A percentile compares a stretch with the other conserved stretches of the same genome.
Evolutionary conservation across 176 grass and related monocot species (phyloP).

Genomic region (Aegilops tauschii): DNA sequence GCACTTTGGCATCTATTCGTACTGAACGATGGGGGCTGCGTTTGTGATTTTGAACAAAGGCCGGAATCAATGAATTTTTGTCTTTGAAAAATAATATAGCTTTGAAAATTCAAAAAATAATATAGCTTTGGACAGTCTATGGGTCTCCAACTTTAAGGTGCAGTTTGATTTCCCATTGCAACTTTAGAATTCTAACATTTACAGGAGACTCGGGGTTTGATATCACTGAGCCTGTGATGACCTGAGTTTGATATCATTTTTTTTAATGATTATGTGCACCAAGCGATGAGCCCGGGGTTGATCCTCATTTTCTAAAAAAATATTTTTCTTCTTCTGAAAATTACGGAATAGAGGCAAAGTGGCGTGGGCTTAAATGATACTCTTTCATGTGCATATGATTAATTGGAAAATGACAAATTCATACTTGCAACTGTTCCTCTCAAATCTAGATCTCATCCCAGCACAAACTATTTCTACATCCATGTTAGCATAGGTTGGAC

Average conservation of each 20-base stretch:
- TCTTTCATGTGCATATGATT: not conserved
- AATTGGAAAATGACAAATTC: not conserved
- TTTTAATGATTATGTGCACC: no score
- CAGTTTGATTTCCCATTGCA: not conserved
- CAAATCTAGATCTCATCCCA: no score
- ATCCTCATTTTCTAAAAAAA: no score
- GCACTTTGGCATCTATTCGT: no score
- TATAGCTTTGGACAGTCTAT: not conserved
- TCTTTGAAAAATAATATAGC: not conserved
- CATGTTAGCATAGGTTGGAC: no score
- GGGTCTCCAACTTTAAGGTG: not conserved
- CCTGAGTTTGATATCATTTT: not conserved
- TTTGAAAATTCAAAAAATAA: no score
- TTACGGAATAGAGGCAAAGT: not conserved
- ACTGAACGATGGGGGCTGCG: not conserved
- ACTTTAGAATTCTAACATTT: not conserved
- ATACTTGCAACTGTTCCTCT: not conserved
- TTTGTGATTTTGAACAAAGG: not conserved
- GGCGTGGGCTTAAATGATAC: not conserved
- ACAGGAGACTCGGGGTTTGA: not conserved
- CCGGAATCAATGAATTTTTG: not conserved
- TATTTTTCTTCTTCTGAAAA: not conserved
- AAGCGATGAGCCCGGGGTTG: no score
- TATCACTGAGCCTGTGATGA: not conserved
- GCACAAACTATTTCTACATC: no score